phyloP scores from a whole-genome alignment of 352 stramenopile genomes.

The Peronospora tabacina region DNA sequence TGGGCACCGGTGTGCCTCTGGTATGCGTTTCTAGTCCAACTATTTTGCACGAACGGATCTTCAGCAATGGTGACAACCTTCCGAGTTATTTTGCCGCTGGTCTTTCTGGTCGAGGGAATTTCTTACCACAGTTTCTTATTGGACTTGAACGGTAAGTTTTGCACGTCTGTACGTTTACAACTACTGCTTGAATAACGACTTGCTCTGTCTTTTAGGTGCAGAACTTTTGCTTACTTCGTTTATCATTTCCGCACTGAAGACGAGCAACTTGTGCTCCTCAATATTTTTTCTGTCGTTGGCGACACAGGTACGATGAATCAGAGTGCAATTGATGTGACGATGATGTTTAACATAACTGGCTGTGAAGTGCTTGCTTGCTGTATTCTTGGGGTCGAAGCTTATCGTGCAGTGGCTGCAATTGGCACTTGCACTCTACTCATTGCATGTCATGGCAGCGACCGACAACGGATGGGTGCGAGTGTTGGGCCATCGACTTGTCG shows the following conservation, averaged over 20 bases:
- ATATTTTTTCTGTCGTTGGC: slow-evolving; percentile 82
- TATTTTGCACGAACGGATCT: slow-evolving; percentile 78
- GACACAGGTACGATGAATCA: slow-evolving; percentile 38
- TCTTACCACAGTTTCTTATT: slow-evolving; percentile 86
- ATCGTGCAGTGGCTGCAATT: slow-evolving; percentile 83
- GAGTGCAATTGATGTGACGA: background rate
- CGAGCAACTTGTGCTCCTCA: slow-evolving; percentile 71
- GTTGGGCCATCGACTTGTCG: background rate
- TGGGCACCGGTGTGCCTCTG: slow-evolving; percentile 85
- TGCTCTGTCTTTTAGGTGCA: slow-evolving; percentile 35
- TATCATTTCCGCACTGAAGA: slow-evolving; percentile 83
- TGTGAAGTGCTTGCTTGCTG: slow-evolving; percentile 59
- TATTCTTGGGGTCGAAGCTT: slow-evolving; percentile 76
- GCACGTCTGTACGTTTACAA: background rate
- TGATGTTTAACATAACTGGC: background rate
- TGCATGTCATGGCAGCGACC: slow-evolving; percentile 63
- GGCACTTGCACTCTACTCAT: slow-evolving; percentile 71
- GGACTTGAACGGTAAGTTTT: slow-evolving; percentile 72
- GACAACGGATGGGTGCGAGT: slow-evolving; percentile 71
- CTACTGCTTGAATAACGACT: background rate
- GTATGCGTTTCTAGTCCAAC: slow-evolving; percentile 86
- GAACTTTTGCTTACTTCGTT: slow-evolving; percentile 78
- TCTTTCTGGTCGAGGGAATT: slow-evolving; percentile 84
- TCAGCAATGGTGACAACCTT: slow-evolving; percentile 84
- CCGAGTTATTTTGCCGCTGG: slow-evolving; percentile 71